Evolutionary conservation across 495 filamentous ascomycete genomes (phyloP), one percentile per base, ranked within the genome.

Genomic region (Talaromyces liani): DNA sequence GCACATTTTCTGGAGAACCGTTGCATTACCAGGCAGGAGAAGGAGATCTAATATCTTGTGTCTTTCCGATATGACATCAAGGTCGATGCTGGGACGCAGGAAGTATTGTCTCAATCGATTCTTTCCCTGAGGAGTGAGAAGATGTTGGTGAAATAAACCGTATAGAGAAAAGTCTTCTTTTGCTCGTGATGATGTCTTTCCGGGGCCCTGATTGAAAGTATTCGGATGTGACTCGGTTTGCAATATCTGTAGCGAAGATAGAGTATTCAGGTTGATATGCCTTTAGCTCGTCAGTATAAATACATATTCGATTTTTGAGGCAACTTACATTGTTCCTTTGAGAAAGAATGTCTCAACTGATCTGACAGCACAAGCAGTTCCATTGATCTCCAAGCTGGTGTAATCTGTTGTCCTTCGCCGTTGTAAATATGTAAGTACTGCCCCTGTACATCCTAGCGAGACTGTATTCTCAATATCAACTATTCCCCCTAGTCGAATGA

Each of bases 131-230:
- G 91, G 86, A 2, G 91, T 96, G 34, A 82, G 84, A 49, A 95
- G 89, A 63, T 93, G 78, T 45, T 88, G 81, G 51, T 88, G 84
- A 65, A 95, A 92, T 12, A 95, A 79, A 4, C 92, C 94, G 65
- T 89, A 95, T 1, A 98, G 74, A 2, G 93, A 97, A n/a, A 97
- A 82, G 7, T 87, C 88, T 72, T 97, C 92, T 71, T 97, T 97
- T 0, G 87, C 84, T 14, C 87, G 88, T 0, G 88, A 87, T 7
- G 82, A 80, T 6, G 82, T 86, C 65, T 75, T 85, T 10, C 81
- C 85, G 12, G 89, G 87, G 1, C 90, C 91, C 73, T 92, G 90
- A 69, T 88, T 90, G 56, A 94, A 88, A 53, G 86, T 85, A 64
- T 93, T 91, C 7, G 93, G 93, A 73, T 94, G 91, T 18, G 85